Evolutionary conservation across 345 rosid species (phyloP), one percentile per base, ranked within the genome.

Genomic region (Erodium maritimum): DNA sequence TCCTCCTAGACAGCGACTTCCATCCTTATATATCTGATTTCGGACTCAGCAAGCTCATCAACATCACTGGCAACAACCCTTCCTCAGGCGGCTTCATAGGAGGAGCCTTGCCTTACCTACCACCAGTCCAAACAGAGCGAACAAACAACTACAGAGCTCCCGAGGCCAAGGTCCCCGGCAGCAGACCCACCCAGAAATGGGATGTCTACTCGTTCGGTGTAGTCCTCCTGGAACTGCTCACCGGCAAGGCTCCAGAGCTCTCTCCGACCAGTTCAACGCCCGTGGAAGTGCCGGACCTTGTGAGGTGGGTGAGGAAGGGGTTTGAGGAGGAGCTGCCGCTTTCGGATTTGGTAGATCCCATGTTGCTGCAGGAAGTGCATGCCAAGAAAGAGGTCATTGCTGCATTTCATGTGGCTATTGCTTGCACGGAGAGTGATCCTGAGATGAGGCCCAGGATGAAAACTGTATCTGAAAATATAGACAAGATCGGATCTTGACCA

Each of bases 401-500:
- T 0, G 90, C 72, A 21, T 90, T 93, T 21, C 95, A 93, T 46
- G 79, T 93, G 20, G 99, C 99, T 12, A 75, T 93, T 23, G 79
- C 95, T 17, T 93, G 99, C 77, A 82, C 97, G 0, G 96, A 93
- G 71, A 66, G 63, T 5, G 99, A 93, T 34, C 91, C 97, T 0
- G 99, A 93, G 69, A 13, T 82, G 13, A 88, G 99, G 52, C 96
- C 96, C 4, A 78, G 96, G 70, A 90, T 93, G 99, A 93, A 90
- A 77, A 87, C 69, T 17, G 88, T 93, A 5, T 84, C 91, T 0
- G 99, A 90, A 65, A 93, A 78, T 68, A 80, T 93, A 8, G 97
- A 87, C 33, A 83, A 79, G 78, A 72, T 93, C 24, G 79, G 94
- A 54, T 58, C 78, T 21, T 83, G 60, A 65, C 3, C 33, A 25